Evolutionary conservation across 345 rosid genomes (phyloP), one percentile per base, ranked within the genome.

Genomic region (Balakata baccata): DNA sequence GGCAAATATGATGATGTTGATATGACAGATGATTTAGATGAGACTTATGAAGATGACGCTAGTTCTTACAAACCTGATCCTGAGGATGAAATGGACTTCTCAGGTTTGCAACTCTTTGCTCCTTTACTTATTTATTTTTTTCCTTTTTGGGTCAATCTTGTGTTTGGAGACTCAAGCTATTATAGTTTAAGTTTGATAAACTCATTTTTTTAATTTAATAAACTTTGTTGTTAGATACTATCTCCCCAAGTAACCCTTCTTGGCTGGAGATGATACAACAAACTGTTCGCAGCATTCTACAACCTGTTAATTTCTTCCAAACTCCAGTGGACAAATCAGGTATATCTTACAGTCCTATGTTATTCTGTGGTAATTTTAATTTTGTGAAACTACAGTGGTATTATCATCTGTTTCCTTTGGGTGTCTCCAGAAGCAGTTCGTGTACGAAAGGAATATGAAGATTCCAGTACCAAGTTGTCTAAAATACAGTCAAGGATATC

Each of bases 401-500:
- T 53, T 45, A 20, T 54, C 50, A 76, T 78, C 38, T 61, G 13
- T 71, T 78, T 11, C 47, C 52, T 23, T 68, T 72, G 83, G 81
- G 47, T 74, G 74, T 79, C 20, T 78, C 78, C 66, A 96, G 98
- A 90, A 69, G 96, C 98, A 68, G 93, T 84, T 82, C 84, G 61
- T 23, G 76, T 96, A 50, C 89, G 90, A 73, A 91, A 91, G 79
- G 97, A 93, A 78, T 93, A 89, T 52, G 95, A 96, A 47, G 92
- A 89, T 71, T 87, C 89, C 56, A 91, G 86, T 78, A 69, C 82
- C 60, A 93, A 88, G 82, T 82, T 96, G 79, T 81, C 91, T 68
- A 93, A 96, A 66, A 82, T 96, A 50, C 92, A 91, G 83, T 91
- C 97, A 37, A 89, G 86, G 86, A 90, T 93, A 76, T 89, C 96